Base-by-base conservation (phyloP, 371 early-diverging fungal genomes). In the Cladochytrium tenue region DNA sequence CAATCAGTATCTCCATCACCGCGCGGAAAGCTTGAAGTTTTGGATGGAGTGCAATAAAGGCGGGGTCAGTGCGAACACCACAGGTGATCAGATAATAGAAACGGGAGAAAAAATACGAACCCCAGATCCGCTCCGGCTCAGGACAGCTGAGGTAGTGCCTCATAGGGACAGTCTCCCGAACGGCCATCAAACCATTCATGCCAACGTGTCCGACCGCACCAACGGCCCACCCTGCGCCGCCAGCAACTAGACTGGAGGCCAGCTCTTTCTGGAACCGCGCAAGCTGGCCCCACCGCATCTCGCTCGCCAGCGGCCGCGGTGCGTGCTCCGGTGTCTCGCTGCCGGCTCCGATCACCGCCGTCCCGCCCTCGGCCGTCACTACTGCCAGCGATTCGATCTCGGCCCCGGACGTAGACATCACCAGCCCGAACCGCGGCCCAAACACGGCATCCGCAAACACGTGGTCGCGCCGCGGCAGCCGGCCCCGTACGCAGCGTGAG, bases 51-150 rank as follows among this genome's bases (percentile, higher is more conserved):
- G 7, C 20, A 13, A 43, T 43, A 20, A 43, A 7, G 43, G 43
- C 20, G 13, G 20, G 43, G 43, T 43, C 20, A 43, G 43, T 43
- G n/a, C n/a, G n/a, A n/a, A n/a, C n/a, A n/a, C n/a, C n/a, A n/a
- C n/a, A n/a, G n/a, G n/a, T n/a, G n/a, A n/a, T n/a, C n/a, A n/a
- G n/a, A n/a, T n/a, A n/a, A n/a, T n/a, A n/a, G n/a, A n/a, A n/a
- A n/a, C n/a, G n/a, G 43, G 43, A 43, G 43, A 43, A 20, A 43
- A 43, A 33, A 31, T 30, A 26, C 7, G 53, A 60, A 68, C 68
- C 68, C 62, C 57, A 68, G 30, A 64, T 51, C 1, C 69, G 64
- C 31, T 58, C 60, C 26, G 33, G 59, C 53, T 69, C 69, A 26
- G 64, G 59, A 25, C 64, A 63, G 1, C 58, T 57, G 36, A 69